Evolutionary conservation across 768 basidiomycete genomes (phyloP).

Genomic region (Chiua virens): DNA sequence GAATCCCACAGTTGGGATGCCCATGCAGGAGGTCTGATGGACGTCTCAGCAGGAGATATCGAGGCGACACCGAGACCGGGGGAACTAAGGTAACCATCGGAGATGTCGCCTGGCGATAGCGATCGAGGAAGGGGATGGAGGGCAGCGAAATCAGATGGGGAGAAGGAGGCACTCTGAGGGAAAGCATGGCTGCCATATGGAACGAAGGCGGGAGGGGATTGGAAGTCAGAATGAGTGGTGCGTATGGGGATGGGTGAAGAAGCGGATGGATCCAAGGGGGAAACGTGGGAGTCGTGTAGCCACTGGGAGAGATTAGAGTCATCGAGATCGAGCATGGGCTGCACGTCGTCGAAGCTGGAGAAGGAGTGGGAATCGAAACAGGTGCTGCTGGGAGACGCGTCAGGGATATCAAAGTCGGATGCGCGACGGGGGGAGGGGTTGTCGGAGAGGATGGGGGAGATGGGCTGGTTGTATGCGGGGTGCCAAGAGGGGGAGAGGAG

Average conservation of each 20-base stretch:
- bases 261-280: constrained; percentile 33
- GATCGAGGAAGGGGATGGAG: constrained; percentile 64
- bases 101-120: constrained; percentile 54
- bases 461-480: constrained; percentile 37
- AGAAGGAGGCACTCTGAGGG: constrained; percentile 52
- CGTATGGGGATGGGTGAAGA: constrained; percentile 69
- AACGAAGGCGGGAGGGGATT: constrained; percentile 47
- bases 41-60: constrained; percentile 61
- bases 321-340: constrained; percentile 40
- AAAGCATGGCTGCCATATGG: constrained; percentile 50
- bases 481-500: constrained; percentile 32
- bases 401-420: constrained; percentile 41
- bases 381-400: constrained; percentile 39
- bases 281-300: constrained; percentile 60
- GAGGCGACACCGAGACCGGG: constrained; percentile 50
- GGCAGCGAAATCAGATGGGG: constrained; percentile 60
- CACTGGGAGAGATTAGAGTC: constrained; percentile 51
- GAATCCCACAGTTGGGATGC: constrained; percentile 65
- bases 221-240: constrained; percentile 39
- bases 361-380: constrained; percentile 35
- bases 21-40: constrained; percentile 62
- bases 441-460: constrained; percentile 40
- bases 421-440: constrained; percentile 41
- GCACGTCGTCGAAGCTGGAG: constrained; percentile 32
- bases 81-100: constrained; percentile 44